These are phyloP conservation scores for Bigelowiella natans DNA, from an alignment of 78 protist genomes.

Conservation along the genomic window DNA sequence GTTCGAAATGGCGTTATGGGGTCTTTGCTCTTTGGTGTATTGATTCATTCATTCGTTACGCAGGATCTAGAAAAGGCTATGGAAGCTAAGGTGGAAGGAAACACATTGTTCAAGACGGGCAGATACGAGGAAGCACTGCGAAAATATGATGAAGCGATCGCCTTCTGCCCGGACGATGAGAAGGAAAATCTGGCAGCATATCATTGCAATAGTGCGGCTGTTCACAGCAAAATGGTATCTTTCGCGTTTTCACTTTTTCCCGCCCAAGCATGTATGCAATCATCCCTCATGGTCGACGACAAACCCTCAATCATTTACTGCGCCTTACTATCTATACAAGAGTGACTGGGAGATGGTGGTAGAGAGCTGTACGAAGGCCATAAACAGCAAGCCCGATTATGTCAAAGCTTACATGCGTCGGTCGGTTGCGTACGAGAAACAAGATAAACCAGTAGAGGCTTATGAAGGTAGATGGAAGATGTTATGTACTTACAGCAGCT, in stretches of 20 bases:
- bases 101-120: not conserved
- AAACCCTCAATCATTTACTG: no score
- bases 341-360: not conserved
- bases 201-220: not conserved
- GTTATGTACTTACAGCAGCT: not conserved
- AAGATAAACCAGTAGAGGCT: not conserved
- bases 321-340: no score
- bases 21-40: no score
- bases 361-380: not conserved
- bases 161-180: not conserved
- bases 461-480: not conserved
- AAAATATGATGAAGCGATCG: not conserved
- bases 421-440: not conserved
- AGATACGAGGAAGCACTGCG: not conserved
- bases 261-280: no score
- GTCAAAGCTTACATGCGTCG: not conserved
- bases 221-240: not conserved
- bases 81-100: not conserved
- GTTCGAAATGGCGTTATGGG: no score
- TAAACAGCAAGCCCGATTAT: not conserved
- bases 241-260: no score
- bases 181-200: not conserved
- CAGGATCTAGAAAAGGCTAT: no score
- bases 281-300: no score
- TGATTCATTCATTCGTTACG: no score